Base-by-base conservation (phyloP, 1,284 basidiomycete species). In the Ganoderma multipileum region DNA sequence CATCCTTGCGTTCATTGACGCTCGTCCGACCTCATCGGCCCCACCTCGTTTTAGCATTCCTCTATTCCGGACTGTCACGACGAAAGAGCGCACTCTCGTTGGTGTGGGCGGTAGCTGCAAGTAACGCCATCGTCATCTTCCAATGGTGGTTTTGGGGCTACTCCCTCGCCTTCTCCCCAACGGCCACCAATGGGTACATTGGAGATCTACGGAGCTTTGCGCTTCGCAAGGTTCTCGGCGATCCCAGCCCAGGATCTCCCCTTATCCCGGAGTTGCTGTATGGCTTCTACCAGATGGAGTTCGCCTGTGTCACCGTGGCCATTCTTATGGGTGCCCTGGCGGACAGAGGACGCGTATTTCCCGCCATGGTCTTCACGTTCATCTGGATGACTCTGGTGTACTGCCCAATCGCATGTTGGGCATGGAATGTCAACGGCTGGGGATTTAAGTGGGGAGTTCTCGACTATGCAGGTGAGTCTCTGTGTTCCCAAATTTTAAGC, bases 111-210 rank as follows among this genome's bases (percentile, higher is more conserved):
- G 89, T 91, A 67, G 84, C 87, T 59, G 90, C 91, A 7, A 86
- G 87, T 75, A 92, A 94, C 72, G 91, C 93, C 2, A 84, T 96
- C 72, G 90, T 91, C 69, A 92, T 96, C 72, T 93, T 98, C 82
- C 95, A 97, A 77, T 96, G 94, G 94, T 95, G 86, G 78, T 88
- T 94, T 81, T 93, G 91, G 91, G 94, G 93, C 20, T 95, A 95
- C 81, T 92, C 91, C 1, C 83, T 95, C 42, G 92, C 93, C 3
- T 95, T 95, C 78, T 94, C 92, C 4, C 83, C 89, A 14, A 87
- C 90, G 0, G 93, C 93, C 52, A 87, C 87, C 69, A 90, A 92
- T 80, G 86, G 93, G 67, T 95, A 86, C 83, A 93, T 96, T 69
- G 95, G 95, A 65, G 89, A 95, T 77, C 84, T 95, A 28, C 87